These are phyloP conservation scores for Mortierella claussenii DNA, from an alignment of 192 early-diverging fungal genomes.

Conservation along the genomic window DNA sequence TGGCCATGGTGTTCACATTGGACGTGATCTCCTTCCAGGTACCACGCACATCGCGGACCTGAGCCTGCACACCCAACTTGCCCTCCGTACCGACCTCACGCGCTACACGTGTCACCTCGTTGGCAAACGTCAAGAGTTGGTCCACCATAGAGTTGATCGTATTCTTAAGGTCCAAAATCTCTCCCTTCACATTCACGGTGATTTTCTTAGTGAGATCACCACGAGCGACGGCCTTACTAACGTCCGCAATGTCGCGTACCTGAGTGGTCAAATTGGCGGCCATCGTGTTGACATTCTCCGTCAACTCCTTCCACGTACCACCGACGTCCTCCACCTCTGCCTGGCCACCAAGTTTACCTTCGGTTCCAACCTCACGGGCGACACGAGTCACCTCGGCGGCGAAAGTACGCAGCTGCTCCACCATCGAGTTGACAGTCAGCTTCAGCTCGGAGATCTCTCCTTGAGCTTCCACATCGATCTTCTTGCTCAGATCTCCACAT, in stretches of 20 bases:
- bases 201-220: constrained; percentile 71
- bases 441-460: constrained; percentile 64
- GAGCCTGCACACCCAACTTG: constrained; percentile 81
- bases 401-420: constrained; percentile 66
- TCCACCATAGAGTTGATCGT: constrained; percentile 81
- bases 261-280: constrained; percentile 67
- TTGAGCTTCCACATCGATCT: constrained; percentile 59
- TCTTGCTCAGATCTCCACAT: constrained; percentile 64
- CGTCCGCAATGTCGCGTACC: constrained; percentile 70
- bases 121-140: constrained; percentile 61
- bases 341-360: constrained; percentile 67
- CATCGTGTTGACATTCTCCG: constrained; percentile 72
- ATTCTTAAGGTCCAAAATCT: constrained; percentile 74
- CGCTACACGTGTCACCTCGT: constrained; percentile 80
- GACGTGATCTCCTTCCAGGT: constrained; percentile 82
- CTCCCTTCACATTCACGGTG: constrained; percentile 68
- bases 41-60: constrained; percentile 77
- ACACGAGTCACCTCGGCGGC: constrained; percentile 74
- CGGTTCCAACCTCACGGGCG: constrained; percentile 72
- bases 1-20: constrained; percentile 83
- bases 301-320: constrained; percentile 68
- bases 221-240: constrained; percentile 65
- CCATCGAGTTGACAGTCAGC: constrained; percentile 65
- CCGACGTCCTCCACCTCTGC: constrained; percentile 64
- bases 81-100: constrained; percentile 83